Percentiles rank a stretch among this genome's conserved stretches.
These are phyloP conservation scores for Xylariales sp. DNA, from an alignment of 2,329 filamentous ascomycete genomes.

Conservation along the genomic window DNA sequence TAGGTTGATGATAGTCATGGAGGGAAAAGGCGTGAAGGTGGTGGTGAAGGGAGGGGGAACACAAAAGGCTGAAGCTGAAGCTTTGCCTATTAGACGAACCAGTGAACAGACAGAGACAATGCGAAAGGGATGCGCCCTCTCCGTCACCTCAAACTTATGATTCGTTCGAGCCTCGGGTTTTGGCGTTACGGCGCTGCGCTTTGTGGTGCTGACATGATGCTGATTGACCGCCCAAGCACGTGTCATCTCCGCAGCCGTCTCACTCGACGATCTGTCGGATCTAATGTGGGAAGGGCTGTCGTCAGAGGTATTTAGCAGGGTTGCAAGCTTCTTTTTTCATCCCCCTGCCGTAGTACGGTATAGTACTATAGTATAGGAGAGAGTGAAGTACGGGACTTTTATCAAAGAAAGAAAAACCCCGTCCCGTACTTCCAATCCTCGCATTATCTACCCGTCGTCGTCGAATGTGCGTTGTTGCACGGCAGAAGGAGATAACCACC, in stretches of 20 bases:
- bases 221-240: not conserved
- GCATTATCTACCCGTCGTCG: not conserved
- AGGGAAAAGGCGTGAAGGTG: too few species aligned
- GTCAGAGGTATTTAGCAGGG: not conserved
- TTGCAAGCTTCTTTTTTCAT: not conserved
- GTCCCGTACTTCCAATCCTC: not conserved
- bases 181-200: not conserved
- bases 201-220: slow-evolving; percentile 14
- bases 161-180: too few species aligned
- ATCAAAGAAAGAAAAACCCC: slow-evolving; percentile 8
- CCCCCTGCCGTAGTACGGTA: not conserved
- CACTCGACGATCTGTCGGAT: not conserved
- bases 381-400: too few species aligned
- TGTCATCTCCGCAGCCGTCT: slow-evolving; percentile 16
- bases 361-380: too few species aligned
- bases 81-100: too few species aligned
- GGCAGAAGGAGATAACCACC: not conserved
- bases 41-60: too few species aligned
- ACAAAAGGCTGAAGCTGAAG: too few species aligned
- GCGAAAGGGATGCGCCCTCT: too few species aligned
- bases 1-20: too few species aligned
- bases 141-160: too few species aligned
- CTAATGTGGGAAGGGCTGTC: slow-evolving; percentile 6
- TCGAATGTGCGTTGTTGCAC: not conserved
- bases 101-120: too few species aligned